These are phyloP conservation scores for Talaromyces sp. DNA, from an alignment of 2,329 filamentous ascomycete species.

Conservation along the genomic window DNA sequence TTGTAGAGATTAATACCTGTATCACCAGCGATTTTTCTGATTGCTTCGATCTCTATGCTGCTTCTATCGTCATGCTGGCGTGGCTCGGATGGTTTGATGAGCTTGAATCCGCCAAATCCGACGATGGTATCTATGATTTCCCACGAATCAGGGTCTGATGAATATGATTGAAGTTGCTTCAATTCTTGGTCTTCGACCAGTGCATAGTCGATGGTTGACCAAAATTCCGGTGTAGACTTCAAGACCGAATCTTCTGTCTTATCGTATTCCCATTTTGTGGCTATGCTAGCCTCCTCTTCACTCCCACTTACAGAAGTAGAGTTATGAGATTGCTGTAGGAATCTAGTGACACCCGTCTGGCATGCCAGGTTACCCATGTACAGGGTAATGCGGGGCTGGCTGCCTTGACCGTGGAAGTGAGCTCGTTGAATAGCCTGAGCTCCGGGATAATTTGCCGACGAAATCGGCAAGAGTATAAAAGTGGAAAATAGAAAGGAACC, in stretches of 20 bases:
- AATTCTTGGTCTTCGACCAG: constrained; percentile 46
- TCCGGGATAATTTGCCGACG: constrained; percentile 89
- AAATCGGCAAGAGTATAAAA: constrained; percentile 72
- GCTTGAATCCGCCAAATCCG: constrained; percentile 50
- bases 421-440: constrained; percentile 65
- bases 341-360: constrained; percentile 62
- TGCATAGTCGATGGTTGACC: constrained; percentile 58
- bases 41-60: constrained; percentile 32
- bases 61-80: constrained; percentile 15
- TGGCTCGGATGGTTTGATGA: constrained; percentile 41
- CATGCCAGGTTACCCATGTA: constrained; percentile 61
- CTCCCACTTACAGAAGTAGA: constrained; percentile 18
- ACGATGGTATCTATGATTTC: constrained; percentile 49
- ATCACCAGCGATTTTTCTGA: constrained; percentile 36
- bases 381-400: constrained; percentile 38
- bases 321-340: constrained; percentile 45
- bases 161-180: neutral
- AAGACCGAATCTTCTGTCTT: constrained; percentile 54
- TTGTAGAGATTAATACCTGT: constrained; percentile 30
- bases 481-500: constrained; percentile 59
- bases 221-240: constrained; percentile 53
- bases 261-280: constrained; percentile 54
- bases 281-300: constrained; percentile 8
- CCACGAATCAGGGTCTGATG: constrained; percentile 45
- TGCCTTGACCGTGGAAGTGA: constrained; percentile 32